Base-by-base conservation (phyloP, 2,329 filamentous ascomycete species). In the Mycogone perniciosa region DNA sequence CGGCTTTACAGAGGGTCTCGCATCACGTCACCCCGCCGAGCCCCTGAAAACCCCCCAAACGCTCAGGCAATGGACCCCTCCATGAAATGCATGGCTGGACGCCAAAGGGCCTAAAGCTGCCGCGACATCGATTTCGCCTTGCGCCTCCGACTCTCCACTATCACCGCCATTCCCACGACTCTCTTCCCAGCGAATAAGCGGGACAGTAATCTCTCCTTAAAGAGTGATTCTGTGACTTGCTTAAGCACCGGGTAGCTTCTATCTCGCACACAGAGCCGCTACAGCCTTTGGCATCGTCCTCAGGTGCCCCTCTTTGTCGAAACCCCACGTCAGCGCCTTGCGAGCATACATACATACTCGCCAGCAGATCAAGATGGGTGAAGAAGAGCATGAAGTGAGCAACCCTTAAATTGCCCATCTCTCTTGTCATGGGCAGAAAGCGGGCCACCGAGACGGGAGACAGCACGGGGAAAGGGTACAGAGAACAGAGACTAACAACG, bases 371-470 rank as follows among this genome's bases (percentile, higher is more conserved):
- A 46, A 11, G 35, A 56, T 56, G 51, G 38, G 57, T 35, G 54
- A 54, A 20, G 52, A 59, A 51, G 58, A 58, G 52, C 54, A 59
- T 47, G 59, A 60, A 51, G 59, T 54, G 48, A 10, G 31, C 20
- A n/a, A 26, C 9, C 34, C 6, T 5, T 26, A 26, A 13, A 6
- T 26, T 40, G 7, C 34, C 8, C 11, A 10, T 13, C 11, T 11
- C n/a, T 27, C 9, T 31, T 43, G 8, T 31, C 20, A 20, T 20
- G 20, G 20, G 20, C 3, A 20, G 20, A 20, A 20, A 20, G 20
- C 20, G 20, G 3, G 20, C 20, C 3, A 20, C n/a, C 8, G 3
- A 35, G 8, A n/a, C 2, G n/a, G 33, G 33, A 35, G 33, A 35
- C 8, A 8, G 8, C 33, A 8, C n/a, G 33, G 33, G 33, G n/a